Evolutionary conservation across 2,329 filamentous ascomycete genomes (phyloP), one percentile per base, ranked within the genome.

Genomic region (Claviceps sp.): DNA sequence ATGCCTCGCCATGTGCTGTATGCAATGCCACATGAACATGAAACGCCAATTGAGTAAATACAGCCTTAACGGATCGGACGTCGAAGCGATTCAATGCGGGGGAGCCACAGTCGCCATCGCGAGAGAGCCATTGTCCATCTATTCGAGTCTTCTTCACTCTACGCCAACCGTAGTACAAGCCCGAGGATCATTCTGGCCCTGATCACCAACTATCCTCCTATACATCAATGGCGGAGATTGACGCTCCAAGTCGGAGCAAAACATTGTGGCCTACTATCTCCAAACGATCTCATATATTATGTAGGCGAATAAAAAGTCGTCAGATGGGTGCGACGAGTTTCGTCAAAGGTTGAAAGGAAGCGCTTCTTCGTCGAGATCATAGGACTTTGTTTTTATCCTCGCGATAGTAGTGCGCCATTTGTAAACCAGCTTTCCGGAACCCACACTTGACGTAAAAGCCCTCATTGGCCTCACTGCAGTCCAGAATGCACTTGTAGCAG

Each of bases 361-460:
- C 26, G 30, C 30, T 34, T 34, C 3, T 16, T 43, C 41, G 19
- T 43, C 41, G 13, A 7, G 8, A 43, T 59, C 54, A 65, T 58
- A 62, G 60, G 17, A 61, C 57, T 63, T 76, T 76, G 66, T 68
- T 72, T 65, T 77, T 77, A 60, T 67, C 65, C 47, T 63, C 68
- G 54, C 84, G 89, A 66, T 94, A 93, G 71, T 95, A 95, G 73
- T 95, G 89, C 44, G 91, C 89, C 93, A 98, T 97, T 71, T 98
- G 88, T 52, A 96, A 72, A 16, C 93, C 93, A 30, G 89, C 91
- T 56, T 89, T 77, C 70, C 89, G 85, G 70, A 95, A 97, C 54
- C 91, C 91, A 70, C 93, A 97, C 77, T 97, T 97, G 68, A 95
- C 78, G 68, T 98, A 98, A 74, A 98, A 97, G 22, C 90, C 91